A percentile compares a stretch with the other conserved stretches of the same genome.
Evolutionary conservation across 2,329 filamentous ascomycete genomes (phyloP).

Genomic region (Cladosporium phlei): DNA sequence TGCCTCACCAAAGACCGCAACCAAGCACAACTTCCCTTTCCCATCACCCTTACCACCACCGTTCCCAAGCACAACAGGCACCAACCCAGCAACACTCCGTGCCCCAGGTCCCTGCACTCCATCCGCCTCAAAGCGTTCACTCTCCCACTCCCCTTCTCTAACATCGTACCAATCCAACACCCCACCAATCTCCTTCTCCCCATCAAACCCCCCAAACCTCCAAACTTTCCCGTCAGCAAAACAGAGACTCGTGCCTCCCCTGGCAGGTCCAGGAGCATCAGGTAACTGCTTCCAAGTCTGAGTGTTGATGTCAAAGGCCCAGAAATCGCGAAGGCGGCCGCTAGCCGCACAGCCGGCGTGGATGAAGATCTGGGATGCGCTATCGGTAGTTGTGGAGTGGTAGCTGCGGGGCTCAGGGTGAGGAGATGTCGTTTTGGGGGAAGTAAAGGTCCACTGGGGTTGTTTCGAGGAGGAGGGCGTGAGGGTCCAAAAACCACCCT

Average conservation of each 20-base stretch:
- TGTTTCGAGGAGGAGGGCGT: slow-evolving; percentile 61
- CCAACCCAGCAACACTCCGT: slow-evolving; percentile 47
- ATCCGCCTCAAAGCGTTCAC: slow-evolving; percentile 37
- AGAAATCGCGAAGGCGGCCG: slow-evolving; percentile 65
- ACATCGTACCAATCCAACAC: slow-evolving; percentile 59
- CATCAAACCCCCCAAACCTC: slow-evolving; percentile 77
- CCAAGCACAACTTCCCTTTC: slow-evolving; percentile 36
- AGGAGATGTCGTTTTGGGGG: slow-evolving; percentile 40
- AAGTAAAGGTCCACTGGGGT: slow-evolving; percentile 57
- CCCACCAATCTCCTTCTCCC: slow-evolving; percentile 63
- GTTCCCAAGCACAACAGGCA: too few species aligned
- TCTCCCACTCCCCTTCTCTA: slow-evolving; percentile 38
- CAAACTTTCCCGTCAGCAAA: slow-evolving; percentile 62
- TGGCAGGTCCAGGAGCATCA: slow-evolving; percentile 60
- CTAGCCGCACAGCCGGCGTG: slow-evolving; percentile 69
- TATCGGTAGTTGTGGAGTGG: slow-evolving; percentile 62
- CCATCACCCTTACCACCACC: slow-evolving; percentile 31
- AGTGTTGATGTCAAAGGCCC: slow-evolving; percentile 67
- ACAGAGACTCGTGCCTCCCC: slow-evolving; percentile 65
- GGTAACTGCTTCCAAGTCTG: slow-evolving; percentile 64
- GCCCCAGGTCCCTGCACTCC: slow-evolving; percentile 43
- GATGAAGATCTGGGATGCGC: slow-evolving; percentile 65
- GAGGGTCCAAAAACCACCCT: slow-evolving; percentile 71
- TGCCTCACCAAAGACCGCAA: slow-evolving; percentile 52
- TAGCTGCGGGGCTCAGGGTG: slow-evolving; percentile 65